phyloP scores from a whole-genome alignment of 371 early-diverging fungal genomes.

The Smittium culicis region DNA sequence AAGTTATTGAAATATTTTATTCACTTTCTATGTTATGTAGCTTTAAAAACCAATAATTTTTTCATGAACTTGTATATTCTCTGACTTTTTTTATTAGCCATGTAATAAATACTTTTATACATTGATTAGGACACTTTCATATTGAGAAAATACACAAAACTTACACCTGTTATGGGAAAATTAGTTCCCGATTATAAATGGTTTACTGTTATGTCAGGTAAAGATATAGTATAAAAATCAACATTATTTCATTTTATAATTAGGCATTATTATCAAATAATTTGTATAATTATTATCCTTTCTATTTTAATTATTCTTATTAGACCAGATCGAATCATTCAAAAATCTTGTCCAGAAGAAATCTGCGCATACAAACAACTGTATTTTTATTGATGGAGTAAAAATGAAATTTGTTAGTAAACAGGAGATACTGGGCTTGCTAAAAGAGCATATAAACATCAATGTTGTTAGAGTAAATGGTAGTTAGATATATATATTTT shows the following conservation, averaged over 20 bases:
- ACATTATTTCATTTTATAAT: too few relatives aligned
- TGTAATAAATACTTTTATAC: too few relatives aligned
- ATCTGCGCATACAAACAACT: background rate
- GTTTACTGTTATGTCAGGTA: background rate
- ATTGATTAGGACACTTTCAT: background rate
- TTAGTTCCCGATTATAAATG: slow-evolving; percentile 13
- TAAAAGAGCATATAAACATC: slow-evolving; percentile 44
- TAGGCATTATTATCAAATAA: too few relatives aligned
- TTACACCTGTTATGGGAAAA: background rate
- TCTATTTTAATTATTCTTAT: background rate
- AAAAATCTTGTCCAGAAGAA: background rate
- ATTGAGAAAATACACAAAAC: background rate
- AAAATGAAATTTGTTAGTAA: slow-evolving; percentile 16
- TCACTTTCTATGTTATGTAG: background rate
- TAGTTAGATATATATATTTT: too few relatives aligned
- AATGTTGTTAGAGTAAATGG: slow-evolving; percentile 39
- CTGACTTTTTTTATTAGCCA: too few relatives aligned
- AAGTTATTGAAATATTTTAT: background rate
- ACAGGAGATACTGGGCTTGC: slow-evolving; percentile 24
- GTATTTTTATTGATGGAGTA: background rate
- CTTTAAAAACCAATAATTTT: background rate
- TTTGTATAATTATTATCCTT: too few relatives aligned
- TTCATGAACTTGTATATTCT: too few relatives aligned
- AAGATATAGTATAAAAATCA: background rate
- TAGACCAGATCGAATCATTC: background rate